Base-by-base conservation (phyloP, 2,329 filamentous ascomycete genomes). In the Xylariaceae sp. region DNA sequence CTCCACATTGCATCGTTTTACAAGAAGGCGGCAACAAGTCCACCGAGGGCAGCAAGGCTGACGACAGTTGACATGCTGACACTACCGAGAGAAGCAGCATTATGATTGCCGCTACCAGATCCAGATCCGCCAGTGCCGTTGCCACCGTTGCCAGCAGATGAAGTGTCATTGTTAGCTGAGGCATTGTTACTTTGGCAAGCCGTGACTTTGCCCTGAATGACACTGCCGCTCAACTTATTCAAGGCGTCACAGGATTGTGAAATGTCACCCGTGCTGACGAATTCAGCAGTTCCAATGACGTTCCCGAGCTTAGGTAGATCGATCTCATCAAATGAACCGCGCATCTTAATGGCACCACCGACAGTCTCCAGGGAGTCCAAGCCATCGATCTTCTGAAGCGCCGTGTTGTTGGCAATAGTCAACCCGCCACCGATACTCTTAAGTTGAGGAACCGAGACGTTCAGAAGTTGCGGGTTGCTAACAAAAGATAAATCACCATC, bases 341-440 rank as follows among this genome's bases (percentile, higher is more conserved):
- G 86, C 72, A 96, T 84, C 72, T 91, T 87, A 69, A 97, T 80
- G 66, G 91, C 91, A 76, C 92, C 93, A 60, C 80, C 82, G 54
- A 97, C 84, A 50, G 77, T 82, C 69, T 82, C 70, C 23, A 99
- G 82, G 60, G 78, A 70, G 57, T 82, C 80, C 75, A 97, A 89
- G 27, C 84, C 84, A 60, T 82, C 74, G 51, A 97, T 79, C 56
- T 77, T 71, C 51, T 74, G 64, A 27, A 97, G 82, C 50, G 79
- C 77, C 57, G 91, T 90, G 86, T 97, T 97, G 84, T 96, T 96
- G 75, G 67, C 87, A 69, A 99, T 84, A 64, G 88, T 85, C 71
- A 96, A 83, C 71, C 88, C 91, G 77, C 91, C 92, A 63, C 82
- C 84, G 67, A 96, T 82, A 49, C 75, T 81, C 62, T 78, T 81